phyloP scores from a whole-genome alignment of 306 rosid species.

The Carpinus viminea region DNA sequence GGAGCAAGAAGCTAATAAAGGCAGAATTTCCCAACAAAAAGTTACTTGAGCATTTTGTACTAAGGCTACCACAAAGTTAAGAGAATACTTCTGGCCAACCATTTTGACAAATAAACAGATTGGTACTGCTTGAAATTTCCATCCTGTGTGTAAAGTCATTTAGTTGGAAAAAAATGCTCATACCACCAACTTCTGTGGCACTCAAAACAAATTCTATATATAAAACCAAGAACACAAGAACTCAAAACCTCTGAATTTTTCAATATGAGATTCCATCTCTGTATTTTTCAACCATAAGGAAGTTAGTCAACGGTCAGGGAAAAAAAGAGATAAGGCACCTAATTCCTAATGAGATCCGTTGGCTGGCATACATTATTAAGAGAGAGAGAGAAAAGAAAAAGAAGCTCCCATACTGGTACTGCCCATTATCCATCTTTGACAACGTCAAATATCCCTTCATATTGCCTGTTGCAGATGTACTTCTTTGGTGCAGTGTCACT shows the following conservation, averaged over 20 bases:
- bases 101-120: neutral
- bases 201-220: neutral
- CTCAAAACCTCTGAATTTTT: neutral
- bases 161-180: neutral
- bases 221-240: neutral
- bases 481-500: neutral
- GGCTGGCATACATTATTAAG: too few species aligned
- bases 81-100: neutral
- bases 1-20: conserved; percentile 11
- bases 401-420: neutral
- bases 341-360: neutral
- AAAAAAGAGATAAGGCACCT: neutral
- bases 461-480: neutral
- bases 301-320: neutral
- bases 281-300: neutral
- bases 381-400: neutral
- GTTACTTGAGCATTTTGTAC: neutral
- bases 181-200: neutral
- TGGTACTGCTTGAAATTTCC: neutral
- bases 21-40: conserved; percentile 6
- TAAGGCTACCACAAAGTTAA: neutral
- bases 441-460: neutral
- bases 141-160: neutral
- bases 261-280: neutral
- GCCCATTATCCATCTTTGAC: neutral